Evolutionary conservation across 345 rosid species (phyloP).

Genomic region (Eucalyptus cloeziana): DNA sequence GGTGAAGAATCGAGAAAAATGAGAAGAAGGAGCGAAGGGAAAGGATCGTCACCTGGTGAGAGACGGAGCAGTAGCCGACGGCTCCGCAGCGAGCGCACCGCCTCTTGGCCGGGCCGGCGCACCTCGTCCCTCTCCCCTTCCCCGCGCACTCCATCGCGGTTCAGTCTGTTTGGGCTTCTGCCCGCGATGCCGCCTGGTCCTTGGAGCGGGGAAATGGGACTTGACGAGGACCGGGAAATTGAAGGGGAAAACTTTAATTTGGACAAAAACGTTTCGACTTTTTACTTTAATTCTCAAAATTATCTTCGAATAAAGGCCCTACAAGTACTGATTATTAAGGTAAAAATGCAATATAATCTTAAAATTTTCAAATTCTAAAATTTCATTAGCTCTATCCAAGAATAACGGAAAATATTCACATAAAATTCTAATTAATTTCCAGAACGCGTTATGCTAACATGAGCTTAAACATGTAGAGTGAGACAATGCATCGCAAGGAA

Average conservation of each 20-base stretch:
- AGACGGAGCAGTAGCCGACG: conserved; percentile 71
- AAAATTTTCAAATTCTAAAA: neutral
- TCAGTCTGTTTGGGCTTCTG: neutral
- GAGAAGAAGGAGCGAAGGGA: neutral
- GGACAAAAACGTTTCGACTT: neutral
- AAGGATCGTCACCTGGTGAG: conserved; percentile 51
- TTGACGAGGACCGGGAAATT: neutral
- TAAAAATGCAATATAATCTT: neutral
- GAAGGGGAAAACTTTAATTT: neutral
- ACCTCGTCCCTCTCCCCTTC: conserved; percentile 46
- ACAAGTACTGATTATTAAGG: neutral
- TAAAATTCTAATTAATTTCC: no score
- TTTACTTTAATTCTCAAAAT: neutral
- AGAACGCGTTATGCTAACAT: neutral
- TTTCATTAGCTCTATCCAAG: neutral
- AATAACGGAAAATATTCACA: neutral
- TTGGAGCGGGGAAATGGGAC: neutral
- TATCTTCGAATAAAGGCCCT: neutral
- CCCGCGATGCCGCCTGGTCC: neutral
- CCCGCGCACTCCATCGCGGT: conserved; percentile 70
- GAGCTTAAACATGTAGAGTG: neutral
- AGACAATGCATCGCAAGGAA: rapidly evolving
- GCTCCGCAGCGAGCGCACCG: conserved; percentile 73
- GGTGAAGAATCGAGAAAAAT: neutral
- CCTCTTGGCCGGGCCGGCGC: conserved; percentile 50